These are phyloP conservation scores for Phalaenopsis aphrodite DNA, from an alignment of 106 monocot species.

Conservation along the genomic window DNA sequence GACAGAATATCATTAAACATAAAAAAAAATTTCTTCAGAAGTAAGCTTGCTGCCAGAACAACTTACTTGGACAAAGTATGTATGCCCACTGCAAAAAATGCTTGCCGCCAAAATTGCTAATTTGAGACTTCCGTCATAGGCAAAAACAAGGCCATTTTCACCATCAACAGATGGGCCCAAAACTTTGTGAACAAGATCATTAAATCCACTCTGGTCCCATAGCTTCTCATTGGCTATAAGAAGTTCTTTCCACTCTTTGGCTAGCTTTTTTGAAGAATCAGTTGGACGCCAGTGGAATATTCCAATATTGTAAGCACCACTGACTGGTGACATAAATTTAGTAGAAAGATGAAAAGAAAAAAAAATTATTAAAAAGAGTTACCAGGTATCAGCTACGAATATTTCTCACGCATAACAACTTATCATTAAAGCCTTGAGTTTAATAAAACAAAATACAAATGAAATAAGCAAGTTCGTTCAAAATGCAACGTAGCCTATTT, in stretches of 20 bases:
- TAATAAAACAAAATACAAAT: background rate
- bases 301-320: slow-evolving; percentile 85
- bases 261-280: slow-evolving; percentile 54
- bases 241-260: slow-evolving; percentile 83
- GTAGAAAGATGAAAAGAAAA: background rate
- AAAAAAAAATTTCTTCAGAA: background rate
- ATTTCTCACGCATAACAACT: background rate
- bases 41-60: background rate
- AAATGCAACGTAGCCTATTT: background rate
- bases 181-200: slow-evolving; percentile 63
- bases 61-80: slow-evolving; percentile 93
- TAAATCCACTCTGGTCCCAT: slow-evolving; percentile 92
- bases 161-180: slow-evolving; percentile 60
- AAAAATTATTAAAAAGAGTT: background rate
- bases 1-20: background rate
- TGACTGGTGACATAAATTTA: slow-evolving; percentile 25
- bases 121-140: slow-evolving; percentile 80
- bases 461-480: background rate
- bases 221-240: slow-evolving; percentile 66
- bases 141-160: slow-evolving; percentile 67
- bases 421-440: background rate
- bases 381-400: background rate
- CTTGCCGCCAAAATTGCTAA: slow-evolving; percentile 85
- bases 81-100: slow-evolving; percentile 98
- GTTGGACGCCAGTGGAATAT: slow-evolving; percentile 95